Evolutionary conservation across 306 rosid species (phyloP), one percentile per base, ranked within the genome.

Genomic region (Biancaea sappan): DNA sequence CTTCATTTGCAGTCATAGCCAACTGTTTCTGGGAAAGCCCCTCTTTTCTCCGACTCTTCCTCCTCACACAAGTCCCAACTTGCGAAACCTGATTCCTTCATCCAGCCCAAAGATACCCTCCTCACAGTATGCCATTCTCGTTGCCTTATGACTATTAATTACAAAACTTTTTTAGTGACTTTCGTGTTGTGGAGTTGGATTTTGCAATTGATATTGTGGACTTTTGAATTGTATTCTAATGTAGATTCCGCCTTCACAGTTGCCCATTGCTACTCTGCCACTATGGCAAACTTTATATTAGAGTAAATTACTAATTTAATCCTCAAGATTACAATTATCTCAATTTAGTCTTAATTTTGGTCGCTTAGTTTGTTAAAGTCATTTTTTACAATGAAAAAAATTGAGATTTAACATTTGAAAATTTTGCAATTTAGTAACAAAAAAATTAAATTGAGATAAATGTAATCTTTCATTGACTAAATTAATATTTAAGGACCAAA

Each of bases 121-220:
- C 32, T 64, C 34, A 82, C 82, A 97, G 96, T 93, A 78, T 69
- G 47, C 34, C 34, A 11, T 78, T 37, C 26, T 64, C 68, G 62
- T 40, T 57, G 24, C 16, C 32, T 40, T 25, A 38, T 24, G 14
- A 52, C 26, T 66, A 52, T 43, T 3, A 72, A 52, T 43, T 41
- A 31, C 66, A 4, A 50, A 11, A 22, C 32, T 44, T 60, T 53
- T 47, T 16, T 60, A 6, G 44, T 6, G 31, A 1, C 7, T 77
- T 5, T 26, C 37, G 22, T 46, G 70, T 32, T 12, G 7, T 19
- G 41, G 13, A 25, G 47, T 32, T 66, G 62, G n/a, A 69, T 63
- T 44, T 48, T 46, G 12, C 19, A 59, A 22, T 41, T 78, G 85
- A 69, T 57, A 40, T 78, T 66, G 40, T 31, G 8, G 56, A 72